These are phyloP conservation scores for Ustilago sp. DNA, from an alignment of 1,284 basidiomycete genomes.

Conservation along the genomic window DNA sequence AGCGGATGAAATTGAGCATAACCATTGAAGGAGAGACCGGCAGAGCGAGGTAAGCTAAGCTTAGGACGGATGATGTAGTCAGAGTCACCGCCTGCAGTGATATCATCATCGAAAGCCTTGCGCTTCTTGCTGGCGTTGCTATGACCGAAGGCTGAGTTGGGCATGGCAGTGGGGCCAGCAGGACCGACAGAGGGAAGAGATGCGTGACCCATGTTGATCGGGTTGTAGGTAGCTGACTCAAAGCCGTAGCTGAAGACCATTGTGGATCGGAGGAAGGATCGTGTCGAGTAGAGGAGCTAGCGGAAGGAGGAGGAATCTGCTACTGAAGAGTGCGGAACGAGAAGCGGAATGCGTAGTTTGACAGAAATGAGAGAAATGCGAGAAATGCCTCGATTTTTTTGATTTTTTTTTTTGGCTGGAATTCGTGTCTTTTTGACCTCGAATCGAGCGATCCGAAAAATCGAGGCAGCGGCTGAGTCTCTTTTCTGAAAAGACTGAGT, in stretches of 20 bases:
- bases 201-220: conserved; percentile 34
- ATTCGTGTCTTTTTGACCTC: neutral
- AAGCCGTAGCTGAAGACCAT: conserved; percentile 46
- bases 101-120: conserved; percentile 41
- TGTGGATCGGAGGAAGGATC: neutral
- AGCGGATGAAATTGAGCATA: conserved; percentile 56
- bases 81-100: conserved; percentile 5
- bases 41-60: conserved; percentile 35
- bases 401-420: no score
- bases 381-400: conserved; percentile 17
- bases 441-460: neutral
- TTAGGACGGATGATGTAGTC: conserved; percentile 31
- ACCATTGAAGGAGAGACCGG: conserved; percentile 33
- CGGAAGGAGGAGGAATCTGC: neutral
- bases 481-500: conserved; percentile 8
- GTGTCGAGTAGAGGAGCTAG: neutral
- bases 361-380: conserved; percentile 15
- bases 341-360: conserved; percentile 25
- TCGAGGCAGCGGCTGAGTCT: conserved; percentile 5
- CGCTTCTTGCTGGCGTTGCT: conserved; percentile 26
- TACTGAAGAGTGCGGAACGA: neutral
- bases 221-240: conserved; percentile 23
- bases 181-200: conserved; percentile 6
- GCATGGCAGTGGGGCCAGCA: neutral
- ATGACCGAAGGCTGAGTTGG: conserved; percentile 2